A percentile compares a stretch with the other conserved stretches of the same genome.
These are phyloP conservation scores for Wallemia ichthyophaga DNA, from an alignment of 1,284 basidiomycete genomes.

Conservation along the genomic window DNA sequence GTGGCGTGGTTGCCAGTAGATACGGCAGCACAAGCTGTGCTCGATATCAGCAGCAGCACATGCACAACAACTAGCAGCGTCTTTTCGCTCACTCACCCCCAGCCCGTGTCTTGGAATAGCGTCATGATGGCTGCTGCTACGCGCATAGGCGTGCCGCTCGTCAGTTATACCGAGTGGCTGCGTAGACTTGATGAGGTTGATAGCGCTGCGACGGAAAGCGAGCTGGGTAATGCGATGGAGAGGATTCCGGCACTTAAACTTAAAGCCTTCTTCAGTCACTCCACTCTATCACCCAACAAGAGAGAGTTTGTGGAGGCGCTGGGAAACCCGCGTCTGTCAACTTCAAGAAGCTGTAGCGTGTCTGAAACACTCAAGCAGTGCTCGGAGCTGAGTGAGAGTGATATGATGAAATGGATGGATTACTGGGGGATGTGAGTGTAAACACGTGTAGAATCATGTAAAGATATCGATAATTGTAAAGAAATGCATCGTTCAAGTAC, in stretches of 20 bases:
- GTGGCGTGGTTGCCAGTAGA: background rate
- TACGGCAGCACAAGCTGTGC: background rate
- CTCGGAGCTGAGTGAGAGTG: background rate
- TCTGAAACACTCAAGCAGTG: background rate
- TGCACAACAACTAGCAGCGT: background rate
- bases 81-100: background rate
- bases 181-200: background rate
- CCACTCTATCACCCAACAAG: background rate
- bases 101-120: background rate
- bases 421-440: background rate
- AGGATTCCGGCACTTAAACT: background rate
- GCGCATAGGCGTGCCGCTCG: background rate
- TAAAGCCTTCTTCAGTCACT: background rate
- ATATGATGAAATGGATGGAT: background rate
- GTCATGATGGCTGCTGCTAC: background rate
- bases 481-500: no score
- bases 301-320: background rate
- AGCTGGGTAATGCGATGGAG: background rate
- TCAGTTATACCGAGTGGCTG: background rate
- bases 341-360: background rate
- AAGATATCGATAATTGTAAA: no score
- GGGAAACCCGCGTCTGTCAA: background rate
- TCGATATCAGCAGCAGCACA: background rate
- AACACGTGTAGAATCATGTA: no score
- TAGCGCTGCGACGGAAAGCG: background rate